Conservation (phyloP, 306 rosid genomes). For the Delonix regia region DNA sequence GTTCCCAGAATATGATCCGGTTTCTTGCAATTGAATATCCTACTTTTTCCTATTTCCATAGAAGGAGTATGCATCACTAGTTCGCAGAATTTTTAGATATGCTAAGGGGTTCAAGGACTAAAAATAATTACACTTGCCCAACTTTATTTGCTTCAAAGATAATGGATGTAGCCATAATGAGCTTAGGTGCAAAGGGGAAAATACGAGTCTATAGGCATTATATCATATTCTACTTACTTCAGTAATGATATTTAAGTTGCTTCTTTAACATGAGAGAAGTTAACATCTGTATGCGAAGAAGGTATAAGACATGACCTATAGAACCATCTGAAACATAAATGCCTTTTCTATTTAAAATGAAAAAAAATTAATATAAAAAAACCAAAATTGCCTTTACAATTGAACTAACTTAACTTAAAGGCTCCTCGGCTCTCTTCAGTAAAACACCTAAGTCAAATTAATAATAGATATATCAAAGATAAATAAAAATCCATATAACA, state of each 20-base stretch:
- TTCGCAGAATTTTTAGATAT: background rate
- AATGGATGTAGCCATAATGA: too few relatives aligned
- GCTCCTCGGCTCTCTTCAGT: background rate
- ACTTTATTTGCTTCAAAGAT: too few relatives aligned
- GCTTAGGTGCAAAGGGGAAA: too few relatives aligned
- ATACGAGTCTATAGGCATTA: background rate
- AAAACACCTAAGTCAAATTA: background rate
- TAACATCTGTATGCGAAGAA: background rate
- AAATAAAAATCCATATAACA: too few relatives aligned
- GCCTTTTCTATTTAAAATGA: too few relatives aligned
- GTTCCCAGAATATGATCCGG: slow-evolving; percentile 29
- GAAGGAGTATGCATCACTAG: background rate
- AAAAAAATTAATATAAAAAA: too few relatives aligned
- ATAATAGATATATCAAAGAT: background rate
- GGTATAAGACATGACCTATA: background rate
- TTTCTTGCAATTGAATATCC: slow-evolving; percentile 16
- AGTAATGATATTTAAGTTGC: background rate
- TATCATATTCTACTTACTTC: background rate
- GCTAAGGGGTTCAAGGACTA: slow-evolving; percentile 12
- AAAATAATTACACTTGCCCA: background rate
- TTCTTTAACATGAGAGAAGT: background rate
- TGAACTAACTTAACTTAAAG: too few relatives aligned
- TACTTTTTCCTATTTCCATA: background rate
- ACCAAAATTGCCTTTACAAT: too few relatives aligned
- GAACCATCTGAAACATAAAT: background rate